A percentile compares a stretch with the other conserved stretches of the same genome.
These are phyloP conservation scores for Serpula lacrymans DNA, from an alignment of 768 basidiomycete genomes.

Conservation along the genomic window DNA sequence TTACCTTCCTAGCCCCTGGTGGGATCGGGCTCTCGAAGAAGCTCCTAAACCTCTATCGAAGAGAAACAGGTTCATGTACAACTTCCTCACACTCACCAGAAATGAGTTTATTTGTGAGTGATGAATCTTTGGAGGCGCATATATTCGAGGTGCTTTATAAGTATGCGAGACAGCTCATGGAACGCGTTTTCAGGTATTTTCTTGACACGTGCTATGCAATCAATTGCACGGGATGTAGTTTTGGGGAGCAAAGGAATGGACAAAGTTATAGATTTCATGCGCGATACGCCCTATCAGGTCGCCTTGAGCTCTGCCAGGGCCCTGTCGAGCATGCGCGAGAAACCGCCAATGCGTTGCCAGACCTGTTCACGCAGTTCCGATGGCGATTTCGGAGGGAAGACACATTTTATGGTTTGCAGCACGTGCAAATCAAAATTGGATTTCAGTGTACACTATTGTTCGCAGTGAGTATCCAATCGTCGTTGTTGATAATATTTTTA, in stretches of 20 bases:
- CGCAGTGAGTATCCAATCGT: conserved; percentile 5
- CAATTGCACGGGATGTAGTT: conserved; percentile 2
- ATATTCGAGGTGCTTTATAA: no score
- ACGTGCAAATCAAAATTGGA: conserved; percentile 15
- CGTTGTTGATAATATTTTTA: neutral
- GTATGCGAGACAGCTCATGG: no score
- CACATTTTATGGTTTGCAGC: conserved; percentile 20
- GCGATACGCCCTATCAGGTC: conserved; percentile 2
- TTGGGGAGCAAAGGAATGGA: conserved; percentile 1
- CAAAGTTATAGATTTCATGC: conserved; percentile 1
- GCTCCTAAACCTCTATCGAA: neutral
- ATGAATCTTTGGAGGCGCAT: no score
- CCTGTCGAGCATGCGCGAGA: conserved; percentile 4
- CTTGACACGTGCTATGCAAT: conserved; percentile 1
- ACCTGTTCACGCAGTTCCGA: conserved; percentile 16
- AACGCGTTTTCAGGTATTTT: conserved; percentile 11
- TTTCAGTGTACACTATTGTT: conserved; percentile 18
- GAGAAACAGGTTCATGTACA: conserved; percentile 6
- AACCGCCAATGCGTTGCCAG: conserved; percentile 16
- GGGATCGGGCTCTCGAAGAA: conserved; percentile 10
- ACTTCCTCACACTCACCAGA: conserved; percentile 10
- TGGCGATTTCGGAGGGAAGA: conserved; percentile 11
- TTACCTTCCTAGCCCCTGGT: conserved; percentile 18
- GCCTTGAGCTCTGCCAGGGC: neutral
- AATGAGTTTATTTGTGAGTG: conserved; percentile 16